Percentiles rank a stretch among this genome's conserved stretches.
phyloP scores from a whole-genome alignment of 768 basidiomycete genomes.

The Boletus tylopilopsis region DNA sequence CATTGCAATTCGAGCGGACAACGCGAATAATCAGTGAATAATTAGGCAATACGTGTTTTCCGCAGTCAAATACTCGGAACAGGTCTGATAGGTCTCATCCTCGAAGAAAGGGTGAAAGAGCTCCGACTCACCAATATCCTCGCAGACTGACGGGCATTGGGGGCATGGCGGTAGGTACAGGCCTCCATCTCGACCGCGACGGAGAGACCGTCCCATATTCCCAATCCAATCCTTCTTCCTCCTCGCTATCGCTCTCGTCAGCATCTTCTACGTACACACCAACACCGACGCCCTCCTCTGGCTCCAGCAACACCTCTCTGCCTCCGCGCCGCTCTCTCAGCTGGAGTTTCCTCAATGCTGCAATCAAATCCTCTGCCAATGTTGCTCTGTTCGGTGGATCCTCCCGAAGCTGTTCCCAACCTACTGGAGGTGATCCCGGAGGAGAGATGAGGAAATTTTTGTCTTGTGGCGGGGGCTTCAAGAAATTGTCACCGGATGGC shows the following conservation, averaged over 20 bases:
- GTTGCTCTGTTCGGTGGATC: conserved; percentile 84
- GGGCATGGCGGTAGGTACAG: conserved; percentile 53
- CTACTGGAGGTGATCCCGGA: conserved; percentile 94
- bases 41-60: conserved; percentile 66
- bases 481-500: conserved; percentile 29
- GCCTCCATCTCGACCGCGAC: conserved; percentile 48
- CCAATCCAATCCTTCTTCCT: conserved; percentile 47
- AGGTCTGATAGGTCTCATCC: conserved; percentile 79
- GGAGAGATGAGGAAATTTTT: conserved; percentile 98
- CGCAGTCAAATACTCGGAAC: conserved; percentile 62
- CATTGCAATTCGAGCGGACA: neutral
- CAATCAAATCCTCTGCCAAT: conserved; percentile 84
- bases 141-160: conserved; percentile 35
- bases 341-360: conserved; percentile 71
- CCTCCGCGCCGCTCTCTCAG: conserved; percentile 39
- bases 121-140: conserved; percentile 24
- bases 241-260: conserved; percentile 37
- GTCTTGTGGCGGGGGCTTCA: conserved; percentile 74
- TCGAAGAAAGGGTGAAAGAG: conserved; percentile 13
- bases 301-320: conserved; percentile 62
- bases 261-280: conserved; percentile 78
- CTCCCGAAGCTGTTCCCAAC: conserved; percentile 91
- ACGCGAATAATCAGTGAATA: conserved; percentile 26
- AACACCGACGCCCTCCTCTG: conserved; percentile 67
- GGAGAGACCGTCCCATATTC: conserved; percentile 50